Evolutionary conservation across 1,139 yeast genomes (phyloP).

Genomic region (Suhomyces terraborum): DNA sequence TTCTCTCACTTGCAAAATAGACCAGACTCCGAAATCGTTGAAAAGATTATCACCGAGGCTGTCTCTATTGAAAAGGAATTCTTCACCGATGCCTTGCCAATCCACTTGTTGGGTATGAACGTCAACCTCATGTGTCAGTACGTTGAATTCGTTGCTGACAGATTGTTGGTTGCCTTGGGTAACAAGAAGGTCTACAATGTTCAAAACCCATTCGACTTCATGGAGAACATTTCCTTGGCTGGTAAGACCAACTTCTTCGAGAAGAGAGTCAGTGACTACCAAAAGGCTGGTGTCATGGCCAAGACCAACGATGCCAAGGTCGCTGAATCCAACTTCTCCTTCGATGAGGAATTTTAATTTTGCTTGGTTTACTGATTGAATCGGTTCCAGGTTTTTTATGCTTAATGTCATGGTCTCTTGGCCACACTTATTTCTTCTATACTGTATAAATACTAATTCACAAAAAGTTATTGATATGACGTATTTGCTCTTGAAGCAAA

Average conservation of each 20-base stretch:
- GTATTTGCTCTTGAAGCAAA: too few relatives aligned
- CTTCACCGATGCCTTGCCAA: conserved; percentile 92
- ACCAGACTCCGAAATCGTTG: conserved; percentile 77
- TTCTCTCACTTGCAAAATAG: conserved; percentile 91
- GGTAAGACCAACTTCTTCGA: conserved; percentile 99
- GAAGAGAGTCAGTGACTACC: conserved; percentile 98
- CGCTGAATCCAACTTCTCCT: conserved; percentile 40
- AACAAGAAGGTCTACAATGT: conserved; percentile 85
- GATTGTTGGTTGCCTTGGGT: conserved; percentile 86
- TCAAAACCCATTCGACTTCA: conserved; percentile 94
- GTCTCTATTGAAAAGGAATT: conserved; percentile 92
- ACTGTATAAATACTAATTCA: conserved; percentile 12
- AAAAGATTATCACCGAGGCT: conserved; percentile 90
- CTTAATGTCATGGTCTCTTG: conserved; percentile 9
- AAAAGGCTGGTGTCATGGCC: conserved; percentile 98
- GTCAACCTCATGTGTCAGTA: conserved; percentile 91
- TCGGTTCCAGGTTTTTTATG: conserved; percentile 7
- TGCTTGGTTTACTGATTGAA: conserved; percentile 8
- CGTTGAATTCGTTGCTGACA: conserved; percentile 96
- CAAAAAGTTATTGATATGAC: conserved; percentile 2
- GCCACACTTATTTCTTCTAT: conserved; percentile 8
- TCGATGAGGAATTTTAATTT: conserved; percentile 51
- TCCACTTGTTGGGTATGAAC: conserved; percentile 91
- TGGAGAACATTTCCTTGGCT: conserved; percentile 96
- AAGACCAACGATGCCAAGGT: conserved; percentile 35